A percentile compares a stretch with the other conserved stretches of the same genome.
These are phyloP conservation scores for Gynochthodes officinalis DNA, from an alignment of 257 asterid genomes.

Conservation along the genomic window DNA sequence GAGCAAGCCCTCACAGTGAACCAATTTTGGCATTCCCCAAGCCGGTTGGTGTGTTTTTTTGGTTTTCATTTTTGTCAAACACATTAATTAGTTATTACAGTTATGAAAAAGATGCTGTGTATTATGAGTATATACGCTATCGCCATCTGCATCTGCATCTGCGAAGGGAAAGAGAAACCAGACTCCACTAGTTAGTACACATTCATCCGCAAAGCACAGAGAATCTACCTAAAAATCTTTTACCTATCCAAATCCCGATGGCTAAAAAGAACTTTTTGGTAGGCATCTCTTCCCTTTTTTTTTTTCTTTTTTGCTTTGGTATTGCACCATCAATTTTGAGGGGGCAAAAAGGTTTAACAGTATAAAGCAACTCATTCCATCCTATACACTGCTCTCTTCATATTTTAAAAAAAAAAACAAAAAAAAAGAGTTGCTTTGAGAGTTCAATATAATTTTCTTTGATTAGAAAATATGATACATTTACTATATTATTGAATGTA, in stretches of 20 bases:
- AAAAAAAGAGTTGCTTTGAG: too few relatives aligned
- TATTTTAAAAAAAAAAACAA: too few relatives aligned
- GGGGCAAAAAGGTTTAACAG: too few relatives aligned
- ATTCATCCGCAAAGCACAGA: constrained; percentile 35
- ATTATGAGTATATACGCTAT: background rate
- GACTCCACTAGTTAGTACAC: constrained; percentile 18
- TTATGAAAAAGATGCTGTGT: too few relatives aligned
- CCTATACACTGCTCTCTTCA: too few relatives aligned
- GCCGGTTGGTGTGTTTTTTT: background rate
- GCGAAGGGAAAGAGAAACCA: background rate
- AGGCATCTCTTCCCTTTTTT: too few relatives aligned
- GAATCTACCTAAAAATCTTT: constrained; percentile 37
- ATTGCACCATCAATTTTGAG: too few relatives aligned
- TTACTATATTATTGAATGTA: too few relatives aligned
- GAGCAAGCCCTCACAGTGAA: constrained; percentile 15
- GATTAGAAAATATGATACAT: too few relatives aligned
- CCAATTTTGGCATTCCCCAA: constrained; percentile 32
- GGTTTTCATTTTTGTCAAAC: background rate
- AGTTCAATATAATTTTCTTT: too few relatives aligned
- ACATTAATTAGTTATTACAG: constrained; percentile 10
- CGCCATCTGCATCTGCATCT: background rate
- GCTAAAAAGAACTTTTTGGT: background rate
- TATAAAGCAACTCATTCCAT: too few relatives aligned
- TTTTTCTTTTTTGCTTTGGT: too few relatives aligned
- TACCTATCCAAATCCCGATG: constrained; percentile 19